Conservation (phyloP, 352 stramenopile genomes). For the Elongisporangium prolatum region DNA sequence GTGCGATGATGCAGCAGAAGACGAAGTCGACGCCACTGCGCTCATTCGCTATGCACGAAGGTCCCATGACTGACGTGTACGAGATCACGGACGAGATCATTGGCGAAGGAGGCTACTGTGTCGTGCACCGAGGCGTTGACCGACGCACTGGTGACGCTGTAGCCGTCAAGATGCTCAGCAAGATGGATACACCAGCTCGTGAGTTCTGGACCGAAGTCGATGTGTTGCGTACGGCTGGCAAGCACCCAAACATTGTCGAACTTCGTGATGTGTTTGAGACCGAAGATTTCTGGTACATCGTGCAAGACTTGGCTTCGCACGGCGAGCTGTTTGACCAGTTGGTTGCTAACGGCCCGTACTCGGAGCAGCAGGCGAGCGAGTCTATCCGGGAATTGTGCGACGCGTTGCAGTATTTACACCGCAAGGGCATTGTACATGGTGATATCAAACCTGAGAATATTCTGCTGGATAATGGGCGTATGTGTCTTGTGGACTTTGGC, state of each 20-base stretch:
- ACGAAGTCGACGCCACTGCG: neutral
- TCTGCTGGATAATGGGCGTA: conserved; percentile 59
- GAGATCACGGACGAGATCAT: conserved; percentile 80
- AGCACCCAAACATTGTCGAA: conserved; percentile 78
- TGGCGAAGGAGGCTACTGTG: conserved; percentile 75
- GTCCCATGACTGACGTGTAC: conserved; percentile 53
- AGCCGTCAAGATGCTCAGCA: conserved; percentile 77
- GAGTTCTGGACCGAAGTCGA: conserved; percentile 85
- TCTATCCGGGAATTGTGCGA: conserved; percentile 72
- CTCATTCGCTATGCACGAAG: neutral
- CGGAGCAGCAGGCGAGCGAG: conserved; percentile 67
- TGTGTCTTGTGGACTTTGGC: conserved; percentile 86
- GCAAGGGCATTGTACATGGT: conserved; percentile 84
- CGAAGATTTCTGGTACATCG: conserved; percentile 73
- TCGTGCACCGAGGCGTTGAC: conserved; percentile 68
- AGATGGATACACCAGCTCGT: conserved; percentile 66
- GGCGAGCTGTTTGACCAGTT: conserved; percentile 88
- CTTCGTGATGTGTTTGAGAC: conserved; percentile 72
- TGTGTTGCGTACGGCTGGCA: conserved; percentile 61
- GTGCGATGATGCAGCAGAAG: neutral
- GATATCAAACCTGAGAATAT: conserved; percentile 90
- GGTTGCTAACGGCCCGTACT: conserved; percentile 82
- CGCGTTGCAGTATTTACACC: conserved; percentile 80
- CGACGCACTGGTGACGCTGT: conserved; percentile 62
- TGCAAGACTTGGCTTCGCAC: conserved; percentile 79